Percentiles rank a stretch among this genome's conserved stretches.
Conservation (phyloP, 352 stramenopile genomes). For the Globisporangium nagaii region DNA sequence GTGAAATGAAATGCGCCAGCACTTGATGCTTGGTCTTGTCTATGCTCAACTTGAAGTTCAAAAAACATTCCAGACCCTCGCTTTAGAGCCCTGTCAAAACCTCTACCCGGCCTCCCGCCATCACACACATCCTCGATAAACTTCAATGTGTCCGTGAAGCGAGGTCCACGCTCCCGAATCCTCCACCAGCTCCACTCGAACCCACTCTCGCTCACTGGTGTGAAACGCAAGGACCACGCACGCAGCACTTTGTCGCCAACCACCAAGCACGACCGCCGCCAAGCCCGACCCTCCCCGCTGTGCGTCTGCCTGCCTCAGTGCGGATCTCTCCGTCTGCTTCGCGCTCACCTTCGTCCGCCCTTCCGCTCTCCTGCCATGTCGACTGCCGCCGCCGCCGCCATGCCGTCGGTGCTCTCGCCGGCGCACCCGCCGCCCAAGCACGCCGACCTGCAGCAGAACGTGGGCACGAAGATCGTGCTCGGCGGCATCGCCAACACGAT, state of each 20-base stretch:
- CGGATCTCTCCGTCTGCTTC: slow-evolving; percentile 8
- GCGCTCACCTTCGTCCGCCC: slow-evolving; percentile 1
- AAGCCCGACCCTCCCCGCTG: background rate
- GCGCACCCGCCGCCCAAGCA: slow-evolving; percentile 19
- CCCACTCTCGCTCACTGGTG: too few species aligned
- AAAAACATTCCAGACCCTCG: background rate
- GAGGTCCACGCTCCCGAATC: too few species aligned
- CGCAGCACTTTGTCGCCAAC: background rate
- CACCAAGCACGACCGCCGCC: background rate
- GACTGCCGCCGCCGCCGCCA: background rate
- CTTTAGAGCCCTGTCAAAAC: background rate
- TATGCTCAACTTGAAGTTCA: slow-evolving; percentile 8
- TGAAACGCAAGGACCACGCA: slow-evolving; percentile 1
- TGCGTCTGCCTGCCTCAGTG: slow-evolving; percentile 4
- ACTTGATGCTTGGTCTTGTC: background rate
- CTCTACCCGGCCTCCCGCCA: background rate
- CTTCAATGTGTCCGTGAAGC: background rate
- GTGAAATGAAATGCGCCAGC: background rate
- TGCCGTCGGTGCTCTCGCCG: slow-evolving; percentile 3
- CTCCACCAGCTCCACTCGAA: too few species aligned
- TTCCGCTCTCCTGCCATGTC: slow-evolving; percentile 3
- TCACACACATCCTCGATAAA: background rate
- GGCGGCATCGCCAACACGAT: slow-evolving; percentile 60
- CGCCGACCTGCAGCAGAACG: slow-evolving; percentile 42
- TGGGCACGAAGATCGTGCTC: slow-evolving; percentile 56